These are phyloP conservation scores for Alectoria sarmentosa DNA, from an alignment of 495 filamentous ascomycete genomes.

Conservation along the genomic window DNA sequence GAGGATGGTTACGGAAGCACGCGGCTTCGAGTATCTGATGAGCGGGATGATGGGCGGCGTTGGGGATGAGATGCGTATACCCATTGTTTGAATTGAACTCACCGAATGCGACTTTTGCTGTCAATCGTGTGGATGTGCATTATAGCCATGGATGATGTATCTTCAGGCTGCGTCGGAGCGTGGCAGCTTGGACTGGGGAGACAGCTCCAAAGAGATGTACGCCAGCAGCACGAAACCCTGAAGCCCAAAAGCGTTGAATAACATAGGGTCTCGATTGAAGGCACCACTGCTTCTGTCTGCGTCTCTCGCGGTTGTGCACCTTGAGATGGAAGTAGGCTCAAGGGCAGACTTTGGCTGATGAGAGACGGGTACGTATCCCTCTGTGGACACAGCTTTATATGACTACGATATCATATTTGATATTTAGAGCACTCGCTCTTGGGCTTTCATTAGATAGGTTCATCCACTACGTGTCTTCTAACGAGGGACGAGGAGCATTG, in stretches of 20 bases:
- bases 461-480: too few species aligned
- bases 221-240: neutral
- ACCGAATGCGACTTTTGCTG: neutral
- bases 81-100: neutral
- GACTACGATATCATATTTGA: neutral
- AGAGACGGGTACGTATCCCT: neutral
- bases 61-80: constrained; percentile 5
- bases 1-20: neutral
- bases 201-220: neutral
- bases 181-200: neutral
- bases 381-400: neutral
- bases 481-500: too few species aligned
- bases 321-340: neutral
- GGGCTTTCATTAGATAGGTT: neutral
- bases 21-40: neutral
- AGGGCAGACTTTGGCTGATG: neutral
- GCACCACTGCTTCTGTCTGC: neutral
- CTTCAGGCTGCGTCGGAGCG: neutral
- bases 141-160: neutral
- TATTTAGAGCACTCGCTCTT: neutral
- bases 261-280: neutral
- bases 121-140: neutral
- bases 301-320: neutral
- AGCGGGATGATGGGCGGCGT: constrained; percentile 1
- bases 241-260: neutral